Percentiles rank a stretch among this genome's conserved stretches.
These are phyloP conservation scores for Chaetomium sp. DNA, from an alignment of 2,329 filamentous ascomycete species.

Conservation along the genomic window DNA sequence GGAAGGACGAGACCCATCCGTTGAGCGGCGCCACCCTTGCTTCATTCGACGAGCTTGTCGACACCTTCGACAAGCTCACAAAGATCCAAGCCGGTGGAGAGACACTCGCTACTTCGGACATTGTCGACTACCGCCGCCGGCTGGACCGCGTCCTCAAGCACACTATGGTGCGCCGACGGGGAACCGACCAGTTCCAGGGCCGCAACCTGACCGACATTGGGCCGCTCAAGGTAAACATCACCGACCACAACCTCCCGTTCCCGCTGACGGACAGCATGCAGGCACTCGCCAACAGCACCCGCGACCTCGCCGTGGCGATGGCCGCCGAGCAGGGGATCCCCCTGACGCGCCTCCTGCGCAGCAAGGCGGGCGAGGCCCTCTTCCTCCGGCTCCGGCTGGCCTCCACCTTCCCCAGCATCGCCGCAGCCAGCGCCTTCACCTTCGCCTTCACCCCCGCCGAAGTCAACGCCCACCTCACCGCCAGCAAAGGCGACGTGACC, in stretches of 20 bases:
- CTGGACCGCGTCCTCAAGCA: slow-evolving; percentile 25
- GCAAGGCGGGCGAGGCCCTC: slow-evolving; percentile 13
- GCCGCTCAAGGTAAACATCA: slow-evolving; percentile 31
- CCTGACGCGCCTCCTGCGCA: slow-evolving; percentile 15
- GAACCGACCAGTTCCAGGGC: slow-evolving; percentile 31
- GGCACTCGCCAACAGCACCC: slow-evolving; percentile 20
- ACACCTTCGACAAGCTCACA: slow-evolving; percentile 20
- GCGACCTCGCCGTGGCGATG: not conserved
- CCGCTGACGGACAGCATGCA: slow-evolving; percentile 10
- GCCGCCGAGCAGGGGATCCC: not conserved
- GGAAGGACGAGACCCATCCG: slow-evolving; percentile 17
- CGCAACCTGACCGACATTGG: slow-evolving; percentile 29
- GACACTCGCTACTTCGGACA: not conserved
- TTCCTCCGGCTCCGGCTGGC: slow-evolving; percentile 31
- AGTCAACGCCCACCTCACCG: slow-evolving; percentile 10
- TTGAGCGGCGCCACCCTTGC: slow-evolving; percentile 18
- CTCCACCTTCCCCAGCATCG: slow-evolving; percentile 31
- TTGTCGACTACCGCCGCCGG: slow-evolving; percentile 24
- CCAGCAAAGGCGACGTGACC: slow-evolving; percentile 16
- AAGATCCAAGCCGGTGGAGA: slow-evolving; percentile 19
- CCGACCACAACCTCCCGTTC: slow-evolving; percentile 27
- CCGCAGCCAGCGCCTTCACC: not conserved
- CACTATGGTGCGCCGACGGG: slow-evolving; percentile 32
- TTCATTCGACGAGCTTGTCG: slow-evolving; percentile 21
- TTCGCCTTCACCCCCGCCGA: slow-evolving; percentile 29